Percentiles rank a stretch among this genome's conserved stretches.
phyloP scores from a whole-genome alignment of 2,329 filamentous ascomycete species.

The Rhexocercosporidium sp. region DNA sequence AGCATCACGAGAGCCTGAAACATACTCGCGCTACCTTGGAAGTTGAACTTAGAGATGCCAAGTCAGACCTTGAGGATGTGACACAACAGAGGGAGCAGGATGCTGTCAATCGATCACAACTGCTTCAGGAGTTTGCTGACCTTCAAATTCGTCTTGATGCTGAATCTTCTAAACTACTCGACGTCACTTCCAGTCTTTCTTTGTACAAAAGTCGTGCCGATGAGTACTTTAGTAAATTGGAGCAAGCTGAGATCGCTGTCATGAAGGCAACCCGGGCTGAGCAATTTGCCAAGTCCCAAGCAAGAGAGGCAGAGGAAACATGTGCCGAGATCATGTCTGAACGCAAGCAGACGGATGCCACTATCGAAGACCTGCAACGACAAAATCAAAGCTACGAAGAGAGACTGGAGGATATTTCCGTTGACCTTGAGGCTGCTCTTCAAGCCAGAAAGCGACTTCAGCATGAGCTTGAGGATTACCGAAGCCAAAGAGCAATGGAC shows the following conservation, averaged over 20 bases:
- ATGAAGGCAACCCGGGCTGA: constrained; percentile 91
- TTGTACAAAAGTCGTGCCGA: constrained; percentile 92
- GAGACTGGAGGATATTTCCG: constrained; percentile 87
- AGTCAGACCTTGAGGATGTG: constrained; percentile 84
- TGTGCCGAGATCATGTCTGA: constrained; percentile 91
- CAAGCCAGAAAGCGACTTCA: constrained; percentile 94
- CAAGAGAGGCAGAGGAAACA: constrained; percentile 88
- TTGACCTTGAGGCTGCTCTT: constrained; percentile 82
- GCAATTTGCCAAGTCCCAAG: constrained; percentile 90
- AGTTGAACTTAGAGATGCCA: constrained; percentile 83
- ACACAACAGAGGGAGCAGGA: constrained; percentile 82
- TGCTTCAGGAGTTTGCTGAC: constrained; percentile 91
- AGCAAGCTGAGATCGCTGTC: constrained; percentile 95
- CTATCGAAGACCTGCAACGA: constrained; percentile 87
- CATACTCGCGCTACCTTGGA: constrained; percentile 80
- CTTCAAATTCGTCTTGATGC: constrained; percentile 91
- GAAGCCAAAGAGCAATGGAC: constrained; percentile 91
- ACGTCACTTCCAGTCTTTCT: constrained; percentile 82
- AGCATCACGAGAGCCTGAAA: constrained; percentile 84
- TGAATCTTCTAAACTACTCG: constrained; percentile 82
- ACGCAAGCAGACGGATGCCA: constrained; percentile 84
- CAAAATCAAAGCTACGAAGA: constrained; percentile 91
- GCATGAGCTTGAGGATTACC: constrained; percentile 96
- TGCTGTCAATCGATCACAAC: constrained; percentile 81
- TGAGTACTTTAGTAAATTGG: constrained; percentile 96